Conservation (phyloP, 2,329 filamentous ascomycete genomes). For the Aspergillus sojae region DNA sequence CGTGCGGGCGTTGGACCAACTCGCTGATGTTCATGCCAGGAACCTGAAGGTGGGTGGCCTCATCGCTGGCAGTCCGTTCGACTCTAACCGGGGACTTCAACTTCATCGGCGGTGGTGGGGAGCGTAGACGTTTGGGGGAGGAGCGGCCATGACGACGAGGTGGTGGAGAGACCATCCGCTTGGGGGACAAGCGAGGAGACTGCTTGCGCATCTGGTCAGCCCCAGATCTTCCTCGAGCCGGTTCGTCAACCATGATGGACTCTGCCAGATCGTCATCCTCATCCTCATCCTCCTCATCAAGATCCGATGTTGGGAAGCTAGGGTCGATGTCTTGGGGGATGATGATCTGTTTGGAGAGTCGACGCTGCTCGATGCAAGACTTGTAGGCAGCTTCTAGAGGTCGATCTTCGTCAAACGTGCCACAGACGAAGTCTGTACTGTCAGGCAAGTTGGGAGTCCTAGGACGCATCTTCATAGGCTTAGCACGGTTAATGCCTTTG, state of each 20-base stretch:
- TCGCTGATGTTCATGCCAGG: constrained; percentile 56
- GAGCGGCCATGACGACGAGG: constrained; percentile 52
- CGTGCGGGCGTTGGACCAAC: constrained; percentile 64
- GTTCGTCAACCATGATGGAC: constrained; percentile 53
- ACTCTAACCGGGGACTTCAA: constrained; percentile 50
- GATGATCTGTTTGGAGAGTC: constrained; percentile 75
- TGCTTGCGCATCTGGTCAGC: constrained; percentile 54
- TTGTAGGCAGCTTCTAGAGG: constrained; percentile 93
- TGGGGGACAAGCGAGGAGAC: constrained; percentile 62
- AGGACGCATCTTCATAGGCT: constrained; percentile 61
- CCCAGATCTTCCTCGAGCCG: constrained; percentile 44
- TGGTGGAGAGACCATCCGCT: constrained; percentile 59
- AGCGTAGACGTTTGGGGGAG: constrained; percentile 71
- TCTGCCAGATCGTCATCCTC: constrained; percentile 61
- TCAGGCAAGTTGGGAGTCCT: constrained; percentile 85
- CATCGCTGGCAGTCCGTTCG: constrained; percentile 44
- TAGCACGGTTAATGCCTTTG: constrained; percentile 33
- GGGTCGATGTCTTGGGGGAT: constrained; percentile 98
- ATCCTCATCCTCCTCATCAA: constrained; percentile 80
- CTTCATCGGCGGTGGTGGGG: constrained; percentile 66
- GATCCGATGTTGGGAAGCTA: constrained; percentile 93
- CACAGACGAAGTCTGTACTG: constrained; percentile 98
- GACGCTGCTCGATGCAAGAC: constrained; percentile 77
- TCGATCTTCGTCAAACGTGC: constrained; percentile 92
- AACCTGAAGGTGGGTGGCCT: constrained; percentile 48